Evolutionary conservation across 768 basidiomycete genomes (phyloP).

Genomic region (Tricholomella constricta): DNA sequence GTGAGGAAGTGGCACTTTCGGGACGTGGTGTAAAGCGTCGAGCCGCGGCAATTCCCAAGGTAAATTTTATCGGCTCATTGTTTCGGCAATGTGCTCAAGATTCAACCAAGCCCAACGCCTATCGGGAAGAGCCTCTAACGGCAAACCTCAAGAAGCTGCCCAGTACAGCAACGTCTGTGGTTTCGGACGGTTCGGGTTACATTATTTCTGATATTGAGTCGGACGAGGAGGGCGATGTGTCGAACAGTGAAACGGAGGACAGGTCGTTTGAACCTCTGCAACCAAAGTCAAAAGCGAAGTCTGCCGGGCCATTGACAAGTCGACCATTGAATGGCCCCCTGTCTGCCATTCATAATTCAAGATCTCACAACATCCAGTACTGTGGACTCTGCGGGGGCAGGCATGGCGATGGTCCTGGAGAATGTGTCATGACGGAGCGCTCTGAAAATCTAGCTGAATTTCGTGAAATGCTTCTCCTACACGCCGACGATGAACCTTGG

Average conservation of each 20-base stretch:
- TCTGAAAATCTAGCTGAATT: constrained; percentile 71
- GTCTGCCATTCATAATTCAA: constrained; percentile 18
- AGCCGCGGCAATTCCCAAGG: constrained; percentile 64
- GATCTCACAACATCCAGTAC: constrained; percentile 14
- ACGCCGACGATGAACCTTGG: constrained; percentile 66
- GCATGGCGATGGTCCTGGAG: constrained; percentile 47
- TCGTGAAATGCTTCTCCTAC: constrained; percentile 62
- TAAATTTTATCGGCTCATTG: constrained; percentile 4
- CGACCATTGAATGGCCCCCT: constrained; percentile 10
- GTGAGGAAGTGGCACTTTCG: constrained; percentile 51
- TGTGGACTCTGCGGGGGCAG: constrained; percentile 66
- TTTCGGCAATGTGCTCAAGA: background rate
- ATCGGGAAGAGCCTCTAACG: constrained; percentile 17
- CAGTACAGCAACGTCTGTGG: constrained; percentile 12
- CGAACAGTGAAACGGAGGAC: constrained; percentile 18
- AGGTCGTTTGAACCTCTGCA: constrained; percentile 13
- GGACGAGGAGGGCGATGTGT: constrained; percentile 23
- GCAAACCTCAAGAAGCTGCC: constrained; percentile 11
- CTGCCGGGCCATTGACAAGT: constrained; percentile 2
- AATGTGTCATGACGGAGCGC: constrained; percentile 66
- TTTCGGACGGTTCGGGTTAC: constrained; percentile 38
- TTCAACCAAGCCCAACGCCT: constrained; percentile 31
- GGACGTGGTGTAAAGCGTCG: constrained; percentile 78
- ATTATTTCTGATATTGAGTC: constrained; percentile 30
- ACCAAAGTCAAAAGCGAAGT: constrained; percentile 21